Percentiles rank a stretch among this genome's conserved stretches.
These are phyloP conservation scores for Plasmodium gaboni DNA, from an alignment of 169 alveolate genomes.

Conservation along the genomic window DNA sequence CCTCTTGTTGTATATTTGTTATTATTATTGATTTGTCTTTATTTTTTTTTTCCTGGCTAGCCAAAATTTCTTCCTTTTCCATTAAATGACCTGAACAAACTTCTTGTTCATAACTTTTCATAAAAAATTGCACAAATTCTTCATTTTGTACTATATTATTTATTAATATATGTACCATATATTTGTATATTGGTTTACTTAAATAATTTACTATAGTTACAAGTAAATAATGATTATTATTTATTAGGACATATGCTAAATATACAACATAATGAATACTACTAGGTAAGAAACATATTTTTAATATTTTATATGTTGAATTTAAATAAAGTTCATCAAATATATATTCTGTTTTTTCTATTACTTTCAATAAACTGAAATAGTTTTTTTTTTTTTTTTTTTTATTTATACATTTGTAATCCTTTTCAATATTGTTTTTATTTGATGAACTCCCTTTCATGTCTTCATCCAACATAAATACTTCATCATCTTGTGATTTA, in stretches of 20 bases:
- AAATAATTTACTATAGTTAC: slow-evolving; percentile 35
- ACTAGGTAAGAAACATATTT: slow-evolving; percentile 25
- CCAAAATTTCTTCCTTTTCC: background rate
- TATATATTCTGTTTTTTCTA: slow-evolving; percentile 39
- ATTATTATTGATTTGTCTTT: background rate
- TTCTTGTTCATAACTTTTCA: slow-evolving; percentile 3
- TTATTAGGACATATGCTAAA: slow-evolving; percentile 15
- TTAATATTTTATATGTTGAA: slow-evolving; percentile 41
- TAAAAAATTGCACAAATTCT: slow-evolving; percentile 10
- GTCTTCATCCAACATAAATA: background rate
- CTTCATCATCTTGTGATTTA: background rate
- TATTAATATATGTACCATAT: slow-evolving; percentile 20
- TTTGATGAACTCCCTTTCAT: background rate
- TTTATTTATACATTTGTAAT: background rate
- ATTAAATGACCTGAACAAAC: background rate
- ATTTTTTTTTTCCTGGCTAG: background rate
- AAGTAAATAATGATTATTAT: slow-evolving; percentile 26
- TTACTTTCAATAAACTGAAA: slow-evolving; percentile 1
- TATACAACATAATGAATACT: slow-evolving; percentile 29
- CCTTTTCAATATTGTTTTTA: background rate
- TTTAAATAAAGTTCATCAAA: slow-evolving; percentile 18
- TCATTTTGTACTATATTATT: slow-evolving; percentile 29
- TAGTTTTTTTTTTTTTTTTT: background rate
- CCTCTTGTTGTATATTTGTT: no score
- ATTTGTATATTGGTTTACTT: slow-evolving; percentile 44